These are phyloP conservation scores for Typha latifolia DNA, from an alignment of 176 grass and related monocot genomes.

Conservation along the genomic window DNA sequence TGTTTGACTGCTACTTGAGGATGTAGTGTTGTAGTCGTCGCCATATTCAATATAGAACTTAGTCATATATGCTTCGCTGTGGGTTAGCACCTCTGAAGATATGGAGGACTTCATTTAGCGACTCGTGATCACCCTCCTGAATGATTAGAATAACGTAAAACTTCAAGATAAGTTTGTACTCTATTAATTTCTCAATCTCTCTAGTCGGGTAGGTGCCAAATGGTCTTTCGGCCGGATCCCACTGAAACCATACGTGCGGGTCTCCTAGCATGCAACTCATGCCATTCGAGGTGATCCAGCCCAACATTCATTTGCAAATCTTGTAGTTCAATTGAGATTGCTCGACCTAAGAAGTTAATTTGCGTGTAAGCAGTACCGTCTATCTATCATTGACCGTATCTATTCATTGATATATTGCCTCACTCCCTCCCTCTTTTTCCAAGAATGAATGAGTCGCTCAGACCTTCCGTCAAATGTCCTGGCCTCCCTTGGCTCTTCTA, in stretches of 20 bases:
- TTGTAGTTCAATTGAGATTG: conserved; percentile 5
- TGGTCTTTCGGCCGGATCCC: neutral
- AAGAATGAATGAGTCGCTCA: conserved; percentile 4
- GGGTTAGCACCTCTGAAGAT: too few species aligned
- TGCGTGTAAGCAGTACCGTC: neutral
- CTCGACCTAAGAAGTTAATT: neutral
- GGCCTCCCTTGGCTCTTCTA: conserved; percentile 4
- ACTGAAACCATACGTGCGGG: conserved; percentile 12
- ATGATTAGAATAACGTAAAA: conserved; percentile 21
- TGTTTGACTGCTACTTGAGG: too few species aligned
- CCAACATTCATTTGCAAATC: neutral
- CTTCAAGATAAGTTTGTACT: conserved; percentile 27
- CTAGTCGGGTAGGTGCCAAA: conserved; percentile 6
- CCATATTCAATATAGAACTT: too few species aligned
- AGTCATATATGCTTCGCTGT: too few species aligned
- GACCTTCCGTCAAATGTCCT: neutral
- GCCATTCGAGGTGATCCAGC: conserved; percentile 2
- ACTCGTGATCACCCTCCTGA: too few species aligned
- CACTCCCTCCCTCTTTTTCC: neutral
- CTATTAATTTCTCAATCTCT: conserved; percentile 29
- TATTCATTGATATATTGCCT: neutral
- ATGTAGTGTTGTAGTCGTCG: too few species aligned
- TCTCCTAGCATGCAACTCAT: conserved; percentile 9
- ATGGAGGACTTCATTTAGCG: too few species aligned
- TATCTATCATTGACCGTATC: neutral